These are phyloP conservation scores for Phytopythium sindhum DNA, from an alignment of 352 stramenopile genomes.

Conservation along the genomic window DNA sequence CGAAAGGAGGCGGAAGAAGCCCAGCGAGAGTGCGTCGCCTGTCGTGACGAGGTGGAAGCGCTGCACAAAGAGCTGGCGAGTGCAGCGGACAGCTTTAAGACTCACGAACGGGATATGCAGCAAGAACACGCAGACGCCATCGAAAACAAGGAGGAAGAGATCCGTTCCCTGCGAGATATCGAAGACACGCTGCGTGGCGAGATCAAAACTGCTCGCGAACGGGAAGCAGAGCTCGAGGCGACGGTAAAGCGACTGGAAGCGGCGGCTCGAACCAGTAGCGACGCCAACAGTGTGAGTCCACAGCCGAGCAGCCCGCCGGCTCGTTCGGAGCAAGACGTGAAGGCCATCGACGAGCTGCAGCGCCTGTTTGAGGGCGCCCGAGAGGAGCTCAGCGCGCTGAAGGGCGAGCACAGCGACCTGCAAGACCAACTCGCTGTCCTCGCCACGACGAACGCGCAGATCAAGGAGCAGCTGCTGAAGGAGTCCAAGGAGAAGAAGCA, in stretches of 20 bases:
- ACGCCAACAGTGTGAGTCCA: not conserved
- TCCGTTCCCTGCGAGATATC: not conserved
- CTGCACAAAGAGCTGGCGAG: not conserved
- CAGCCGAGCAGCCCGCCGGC: too few relatives aligned
- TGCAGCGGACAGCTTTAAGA: not conserved
- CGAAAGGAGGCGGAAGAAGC: not conserved
- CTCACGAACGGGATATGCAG: not conserved
- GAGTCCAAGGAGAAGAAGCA: conserved; percentile 42
- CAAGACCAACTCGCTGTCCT: conserved; percentile 27
- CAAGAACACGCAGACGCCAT: not conserved
- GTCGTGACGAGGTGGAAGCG: not conserved
- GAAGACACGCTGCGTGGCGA: not conserved
- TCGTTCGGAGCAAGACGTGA: not conserved
- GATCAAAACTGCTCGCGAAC: not conserved
- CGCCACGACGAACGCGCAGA: conserved; percentile 24
- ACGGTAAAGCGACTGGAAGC: not conserved
- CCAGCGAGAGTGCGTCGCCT: not conserved
- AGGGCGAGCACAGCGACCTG: conserved; percentile 21
- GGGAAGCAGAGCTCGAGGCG: not conserved
- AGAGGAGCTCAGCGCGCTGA: conserved; percentile 16
- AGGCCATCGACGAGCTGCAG: conserved; percentile 10
- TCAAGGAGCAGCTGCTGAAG: conserved; percentile 40
- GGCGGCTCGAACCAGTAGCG: too few relatives aligned
- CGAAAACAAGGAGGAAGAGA: not conserved
- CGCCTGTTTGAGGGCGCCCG: conserved; percentile 12